Evolutionary conservation across 2,329 filamentous ascomycete species (phyloP).

Genomic region (Balansia obtecta): DNA sequence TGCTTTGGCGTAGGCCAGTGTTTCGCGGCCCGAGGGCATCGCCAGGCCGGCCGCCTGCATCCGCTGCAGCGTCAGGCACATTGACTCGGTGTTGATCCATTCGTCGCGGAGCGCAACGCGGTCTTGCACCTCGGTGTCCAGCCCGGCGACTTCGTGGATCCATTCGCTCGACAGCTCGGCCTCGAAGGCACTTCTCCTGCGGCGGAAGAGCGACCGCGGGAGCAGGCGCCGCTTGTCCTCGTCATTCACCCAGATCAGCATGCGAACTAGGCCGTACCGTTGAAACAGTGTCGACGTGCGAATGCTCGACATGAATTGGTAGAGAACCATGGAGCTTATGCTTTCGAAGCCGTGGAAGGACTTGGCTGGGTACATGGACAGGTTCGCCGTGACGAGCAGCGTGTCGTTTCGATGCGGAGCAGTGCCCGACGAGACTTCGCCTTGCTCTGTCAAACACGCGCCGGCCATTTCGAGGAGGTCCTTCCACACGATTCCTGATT

Average conservation of each 20-base stretch:
- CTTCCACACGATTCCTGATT: conserved; percentile 46
- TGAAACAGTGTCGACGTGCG: conserved; percentile 52
- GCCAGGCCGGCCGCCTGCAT: conserved; percentile 32
- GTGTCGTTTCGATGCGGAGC: conserved; percentile 51
- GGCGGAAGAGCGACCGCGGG: conserved; percentile 42
- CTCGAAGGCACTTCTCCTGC: conserved; percentile 45
- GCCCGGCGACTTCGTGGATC: conserved; percentile 43
- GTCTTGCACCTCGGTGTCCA: conserved; percentile 18
- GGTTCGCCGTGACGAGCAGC: conserved; percentile 60
- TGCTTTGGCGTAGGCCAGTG: conserved; percentile 14
- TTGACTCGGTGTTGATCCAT: conserved; percentile 34
- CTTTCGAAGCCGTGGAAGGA: conserved; percentile 40
- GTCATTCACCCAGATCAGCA: conserved; percentile 60
- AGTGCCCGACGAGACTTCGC: conserved; percentile 22
- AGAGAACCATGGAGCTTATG: conserved; percentile 43
- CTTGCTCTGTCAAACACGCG: conserved; percentile 43
- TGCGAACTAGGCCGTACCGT: conserved; percentile 64
- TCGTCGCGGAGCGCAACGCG: conserved; percentile 29
- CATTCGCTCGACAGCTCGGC: conserved; percentile 49
- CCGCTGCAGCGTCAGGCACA: conserved; percentile 23
- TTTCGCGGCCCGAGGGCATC: conserved; percentile 34
- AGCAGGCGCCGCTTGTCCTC: conserved; percentile 47
- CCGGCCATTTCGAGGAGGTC: conserved; percentile 43
- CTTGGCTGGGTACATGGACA: conserved; percentile 41
- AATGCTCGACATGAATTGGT: conserved; percentile 49